Evolutionary conservation across 2,329 filamentous ascomycete species (phyloP), one percentile per base, ranked within the genome.

Genomic region (Ustulina deusta): DNA sequence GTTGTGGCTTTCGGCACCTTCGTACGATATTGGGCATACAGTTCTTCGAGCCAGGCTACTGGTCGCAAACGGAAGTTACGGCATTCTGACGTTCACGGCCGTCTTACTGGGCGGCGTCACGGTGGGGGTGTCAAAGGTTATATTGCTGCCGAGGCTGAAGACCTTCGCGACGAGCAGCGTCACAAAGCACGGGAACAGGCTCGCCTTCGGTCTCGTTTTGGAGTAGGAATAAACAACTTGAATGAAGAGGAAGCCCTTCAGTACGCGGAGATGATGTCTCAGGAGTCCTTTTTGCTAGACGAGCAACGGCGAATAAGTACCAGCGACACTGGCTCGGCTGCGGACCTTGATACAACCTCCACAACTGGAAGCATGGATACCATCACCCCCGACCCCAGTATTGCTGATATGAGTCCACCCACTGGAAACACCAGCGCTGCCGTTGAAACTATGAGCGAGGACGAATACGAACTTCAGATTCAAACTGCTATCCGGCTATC

Each of bases 21-120:
- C 75, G 82, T 99, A 20, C 91, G 93, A 13, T 98, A 94, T 78
- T 99, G 96, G 96, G 90, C 92, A 3, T 98, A 97, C 78, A 97
- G 93, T 78, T 95, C 94, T 10, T 91, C 91, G 0, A 90, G 91
- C 74, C 90, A 93, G 68, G 89, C 91, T 67, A 87, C 91, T 58
- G 90, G 89, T 63, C 92, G 88, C 69, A 97, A 97, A 80, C 91
- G 94, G n/a, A 90, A 89, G 9, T 81, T 91, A 15, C 90, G 93
- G 42, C 90, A 93, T 65, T 87, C 89, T 0, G 90, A 88, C 66
- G 77, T 84, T 6, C 85, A 88, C 63, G 84, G 84, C n/a, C 84
- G 83, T 25, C 72, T 82, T 6, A 80, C 80, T 17, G 83, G 81
- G 60, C 84, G 86, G 51, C 83, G 86, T 4, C 80, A 90, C 22